Evolutionary conservation across 345 rosid species (phyloP).

Genomic region (Euphorbia tirucalli): DNA sequence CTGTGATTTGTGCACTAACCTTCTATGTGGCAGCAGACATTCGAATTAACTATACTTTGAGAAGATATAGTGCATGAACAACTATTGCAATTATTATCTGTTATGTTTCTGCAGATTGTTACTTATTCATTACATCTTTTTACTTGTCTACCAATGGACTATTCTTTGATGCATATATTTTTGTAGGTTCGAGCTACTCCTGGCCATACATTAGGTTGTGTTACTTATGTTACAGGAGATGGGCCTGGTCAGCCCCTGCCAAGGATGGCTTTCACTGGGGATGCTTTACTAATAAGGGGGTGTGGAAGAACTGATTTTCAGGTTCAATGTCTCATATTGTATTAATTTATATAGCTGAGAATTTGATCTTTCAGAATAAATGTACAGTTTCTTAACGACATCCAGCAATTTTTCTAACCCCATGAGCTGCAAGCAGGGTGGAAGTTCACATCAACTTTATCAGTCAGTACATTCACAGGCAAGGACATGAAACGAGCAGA

Average conservation of each 20-base stretch:
- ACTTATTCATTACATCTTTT: not conserved
- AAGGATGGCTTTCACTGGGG: constrained; percentile 94
- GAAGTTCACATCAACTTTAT: constrained; percentile 78
- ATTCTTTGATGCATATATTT: constrained; percentile 10
- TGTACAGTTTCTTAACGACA: not conserved
- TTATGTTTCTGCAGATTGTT: not conserved
- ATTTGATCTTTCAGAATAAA: not conserved
- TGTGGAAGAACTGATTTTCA: constrained; percentile 99
- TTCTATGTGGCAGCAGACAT: too few species aligned
- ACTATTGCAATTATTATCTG: not conserved
- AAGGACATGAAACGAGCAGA: constrained; percentile 21
- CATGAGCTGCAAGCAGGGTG: constrained; percentile 50
- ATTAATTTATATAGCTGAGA: not conserved
- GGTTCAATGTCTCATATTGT: constrained; percentile 37
- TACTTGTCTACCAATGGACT: not conserved
- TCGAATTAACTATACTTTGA: too few species aligned
- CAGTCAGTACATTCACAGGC: constrained; percentile 95
- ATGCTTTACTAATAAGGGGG: constrained; percentile 82
- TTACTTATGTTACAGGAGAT: constrained; percentile 90
- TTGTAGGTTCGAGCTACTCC: constrained; percentile 82
- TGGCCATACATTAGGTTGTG: constrained; percentile 89
- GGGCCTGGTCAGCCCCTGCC: constrained; percentile 80
- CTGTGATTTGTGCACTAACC: too few species aligned
- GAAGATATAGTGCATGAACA: not conserved
- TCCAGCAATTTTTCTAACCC: not conserved